Conservation (phyloP, 2,329 filamentous ascomycete genomes). For the Escovopsis weberi region DNA sequence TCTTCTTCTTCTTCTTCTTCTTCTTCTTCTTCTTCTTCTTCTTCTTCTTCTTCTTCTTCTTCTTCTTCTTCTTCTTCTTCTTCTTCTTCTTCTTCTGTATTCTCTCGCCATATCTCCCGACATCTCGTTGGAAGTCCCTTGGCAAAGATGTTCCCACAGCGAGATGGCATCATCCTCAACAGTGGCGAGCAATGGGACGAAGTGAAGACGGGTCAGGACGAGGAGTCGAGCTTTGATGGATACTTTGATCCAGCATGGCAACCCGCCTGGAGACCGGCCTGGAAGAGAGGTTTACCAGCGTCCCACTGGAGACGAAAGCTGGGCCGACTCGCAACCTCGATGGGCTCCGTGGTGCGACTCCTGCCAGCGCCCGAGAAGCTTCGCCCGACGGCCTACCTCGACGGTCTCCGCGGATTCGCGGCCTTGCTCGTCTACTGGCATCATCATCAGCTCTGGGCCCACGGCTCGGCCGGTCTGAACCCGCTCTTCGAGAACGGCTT, state of each 20-base stretch:
- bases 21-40: background rate
- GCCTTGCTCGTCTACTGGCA: conserved; percentile 51
- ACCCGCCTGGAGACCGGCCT: conserved; percentile 7
- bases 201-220: conserved; percentile 9
- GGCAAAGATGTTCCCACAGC: conserved; percentile 16
- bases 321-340: conserved; percentile 1
- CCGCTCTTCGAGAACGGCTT: conserved; percentile 37
- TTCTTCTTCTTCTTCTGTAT: background rate
- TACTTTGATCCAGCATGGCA: conserved; percentile 15
- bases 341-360: conserved; percentile 1
- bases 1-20: background rate
- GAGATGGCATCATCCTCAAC: conserved; percentile 17
- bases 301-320: conserved; percentile 1
- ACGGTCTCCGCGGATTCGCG: conserved; percentile 52
- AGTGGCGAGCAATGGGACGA: conserved; percentile 19
- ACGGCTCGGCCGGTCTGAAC: conserved; percentile 23
- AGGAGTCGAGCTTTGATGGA: conserved; percentile 10
- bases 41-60: background rate
- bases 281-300: background rate
- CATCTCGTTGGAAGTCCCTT: background rate
- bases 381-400: conserved; percentile 40
- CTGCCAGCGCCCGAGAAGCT: conserved; percentile 13
- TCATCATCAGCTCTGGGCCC: conserved; percentile 45
- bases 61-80: background rate
- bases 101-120: no score